Conservation (phyloP, 2,329 filamentous ascomycete species). For the Alternaria sp. region DNA sequence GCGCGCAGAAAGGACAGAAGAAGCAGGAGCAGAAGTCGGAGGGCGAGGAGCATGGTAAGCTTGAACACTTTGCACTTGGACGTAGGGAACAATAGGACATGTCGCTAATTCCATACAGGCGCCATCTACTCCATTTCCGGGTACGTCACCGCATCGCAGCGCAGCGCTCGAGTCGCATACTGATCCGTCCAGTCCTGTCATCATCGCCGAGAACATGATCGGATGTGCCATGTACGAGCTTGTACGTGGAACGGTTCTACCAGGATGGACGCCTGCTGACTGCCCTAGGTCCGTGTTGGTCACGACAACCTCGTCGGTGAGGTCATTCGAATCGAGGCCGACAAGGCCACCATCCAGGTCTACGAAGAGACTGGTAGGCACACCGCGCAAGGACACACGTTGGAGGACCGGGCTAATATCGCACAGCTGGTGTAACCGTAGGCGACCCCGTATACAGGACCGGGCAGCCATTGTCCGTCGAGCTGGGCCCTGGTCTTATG, state of each 20-base stretch:
- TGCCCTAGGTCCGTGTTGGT: slow-evolving; percentile 79
- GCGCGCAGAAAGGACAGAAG: slow-evolving; percentile 40
- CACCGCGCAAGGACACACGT: background rate
- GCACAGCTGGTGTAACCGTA: slow-evolving; percentile 85
- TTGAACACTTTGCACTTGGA: background rate
- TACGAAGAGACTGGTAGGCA: slow-evolving; percentile 94
- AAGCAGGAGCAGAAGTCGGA: slow-evolving; percentile 51
- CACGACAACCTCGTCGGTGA: slow-evolving; percentile 92
- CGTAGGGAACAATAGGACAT: background rate
- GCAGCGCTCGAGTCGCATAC: slow-evolving; percentile 23
- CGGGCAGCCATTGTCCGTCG: slow-evolving; percentile 95
- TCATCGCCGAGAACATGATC: slow-evolving; percentile 97
- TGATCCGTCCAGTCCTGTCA: slow-evolving; percentile 71
- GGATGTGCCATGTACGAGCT: slow-evolving; percentile 99
- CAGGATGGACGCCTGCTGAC: slow-evolving; percentile 14
- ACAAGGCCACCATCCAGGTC: slow-evolving; percentile 97
- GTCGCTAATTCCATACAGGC: slow-evolving; percentile 49
- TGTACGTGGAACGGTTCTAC: slow-evolving; percentile 59
- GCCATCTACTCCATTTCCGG: slow-evolving; percentile 74
- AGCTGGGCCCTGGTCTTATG: slow-evolving; percentile 94
- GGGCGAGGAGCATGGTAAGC: slow-evolving; percentile 64
- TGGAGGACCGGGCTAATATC: slow-evolving; percentile 16
- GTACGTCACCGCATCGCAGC: slow-evolving; percentile 47
- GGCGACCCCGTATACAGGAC: slow-evolving; percentile 91
- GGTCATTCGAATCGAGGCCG: slow-evolving; percentile 95